Evolutionary conservation across 225 moss, liverwort and hornwort genomes (phyloP).

Genomic region (Physcomitrellopsis africana): DNA sequence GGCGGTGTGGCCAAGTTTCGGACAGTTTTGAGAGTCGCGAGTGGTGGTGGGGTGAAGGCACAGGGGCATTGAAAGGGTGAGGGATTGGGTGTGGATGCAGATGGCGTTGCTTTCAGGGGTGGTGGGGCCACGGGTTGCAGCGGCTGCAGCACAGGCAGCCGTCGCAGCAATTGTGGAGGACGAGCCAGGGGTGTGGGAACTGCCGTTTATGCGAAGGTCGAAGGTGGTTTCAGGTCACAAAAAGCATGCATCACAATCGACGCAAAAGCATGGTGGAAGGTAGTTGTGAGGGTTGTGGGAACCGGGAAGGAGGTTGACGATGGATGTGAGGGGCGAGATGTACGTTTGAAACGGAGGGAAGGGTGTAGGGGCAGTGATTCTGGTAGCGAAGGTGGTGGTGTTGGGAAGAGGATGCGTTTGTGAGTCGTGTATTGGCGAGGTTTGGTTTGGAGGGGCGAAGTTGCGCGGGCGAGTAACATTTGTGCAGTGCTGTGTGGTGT

Average conservation of each 20-base stretch:
- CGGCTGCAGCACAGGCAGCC: slow-evolving; percentile 93
- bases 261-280: slow-evolving; percentile 60
- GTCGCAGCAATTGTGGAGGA: slow-evolving; percentile 75
- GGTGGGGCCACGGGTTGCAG: slow-evolving; percentile 89
- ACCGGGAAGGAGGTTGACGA: neutral
- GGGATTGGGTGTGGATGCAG: slow-evolving; percentile 40
- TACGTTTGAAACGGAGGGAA: no score
- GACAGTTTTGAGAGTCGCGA: no score
- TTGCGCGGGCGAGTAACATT: no score
- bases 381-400: no score
- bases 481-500: neutral
- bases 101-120: slow-evolving; percentile 88
- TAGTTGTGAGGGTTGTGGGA: slow-evolving; percentile 17
- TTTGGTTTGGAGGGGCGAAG: no score
- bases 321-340: neutral
- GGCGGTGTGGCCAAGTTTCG: no score
- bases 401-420: no score
- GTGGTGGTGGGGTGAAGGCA: no score
- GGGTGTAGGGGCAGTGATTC: no score
- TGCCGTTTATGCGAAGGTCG: slow-evolving; percentile 57
- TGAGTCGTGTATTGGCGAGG: no score
- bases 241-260: slow-evolving; percentile 28
- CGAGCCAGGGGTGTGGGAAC: slow-evolving; percentile 74
- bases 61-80: neutral
- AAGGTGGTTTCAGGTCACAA: slow-evolving; percentile 31